Evolutionary conservation across 306 rosid genomes (phyloP).

Genomic region (Dryas drummondii): DNA sequence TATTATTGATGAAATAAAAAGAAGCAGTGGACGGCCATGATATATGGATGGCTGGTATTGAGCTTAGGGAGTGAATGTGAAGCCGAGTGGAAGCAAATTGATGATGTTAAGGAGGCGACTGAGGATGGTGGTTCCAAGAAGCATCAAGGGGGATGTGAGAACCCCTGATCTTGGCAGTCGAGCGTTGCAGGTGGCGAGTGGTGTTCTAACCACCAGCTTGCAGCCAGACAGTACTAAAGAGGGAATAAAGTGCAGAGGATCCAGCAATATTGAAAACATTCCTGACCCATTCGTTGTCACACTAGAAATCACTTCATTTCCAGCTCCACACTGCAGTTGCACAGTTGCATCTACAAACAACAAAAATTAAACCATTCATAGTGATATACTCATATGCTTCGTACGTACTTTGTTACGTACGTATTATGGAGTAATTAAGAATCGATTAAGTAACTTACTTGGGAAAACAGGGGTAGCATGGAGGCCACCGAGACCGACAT

Average conservation of each 20-base stretch:
- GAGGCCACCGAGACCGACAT: slow-evolving; percentile 21
- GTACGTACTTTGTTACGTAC: no score
- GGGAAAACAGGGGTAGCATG: slow-evolving; percentile 35
- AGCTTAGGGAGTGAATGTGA: not conserved
- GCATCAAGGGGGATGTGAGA: not conserved
- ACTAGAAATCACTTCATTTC: slow-evolving; percentile 18
- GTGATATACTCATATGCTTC: no score
- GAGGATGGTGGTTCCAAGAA: not conserved
- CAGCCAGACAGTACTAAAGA: slow-evolving; percentile 16
- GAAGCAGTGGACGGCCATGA: not conserved
- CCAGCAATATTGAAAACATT: not conserved
- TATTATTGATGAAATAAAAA: not conserved
- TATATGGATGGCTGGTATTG: not conserved
- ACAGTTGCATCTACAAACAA: slow-evolving; percentile 26
- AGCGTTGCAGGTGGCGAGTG: slow-evolving; percentile 31
- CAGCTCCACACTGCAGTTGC: slow-evolving; percentile 25
- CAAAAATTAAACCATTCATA: no score
- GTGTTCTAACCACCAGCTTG: slow-evolving; percentile 29
- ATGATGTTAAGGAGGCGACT: slow-evolving; percentile 16
- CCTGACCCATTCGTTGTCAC: slow-evolving; percentile 26
- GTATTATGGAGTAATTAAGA: no score
- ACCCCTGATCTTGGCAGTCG: slow-evolving; percentile 25
- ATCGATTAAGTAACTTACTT: slow-evolving; percentile 18
- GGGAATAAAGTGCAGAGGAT: slow-evolving; percentile 22
- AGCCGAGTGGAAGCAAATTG: slow-evolving; percentile 20